Evolutionary conservation across 2,329 filamentous ascomycete genomes (phyloP).

Genomic region (Clarireedia hainanense): DNA sequence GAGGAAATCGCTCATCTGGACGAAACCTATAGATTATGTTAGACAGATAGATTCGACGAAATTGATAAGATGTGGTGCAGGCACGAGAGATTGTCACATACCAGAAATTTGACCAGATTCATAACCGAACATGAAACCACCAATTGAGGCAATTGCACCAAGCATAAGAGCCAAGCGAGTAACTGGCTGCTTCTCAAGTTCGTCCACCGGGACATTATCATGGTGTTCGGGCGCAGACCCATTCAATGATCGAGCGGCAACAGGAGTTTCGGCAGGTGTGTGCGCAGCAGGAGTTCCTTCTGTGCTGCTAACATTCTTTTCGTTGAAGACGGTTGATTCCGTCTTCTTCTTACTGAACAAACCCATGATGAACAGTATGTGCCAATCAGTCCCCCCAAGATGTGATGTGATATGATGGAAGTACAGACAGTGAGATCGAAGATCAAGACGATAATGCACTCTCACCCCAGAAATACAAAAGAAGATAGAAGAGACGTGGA

Average conservation of each 20-base stretch:
- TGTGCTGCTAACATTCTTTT: constrained; percentile 9
- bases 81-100: constrained; percentile 24
- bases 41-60: not conserved
- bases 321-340: constrained; percentile 1
- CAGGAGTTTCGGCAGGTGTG: constrained; percentile 9
- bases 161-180: constrained; percentile 40
- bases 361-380: constrained; percentile 7
- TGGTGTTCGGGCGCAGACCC: not conserved
- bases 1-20: constrained; percentile 50
- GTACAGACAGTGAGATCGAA: not conserved
- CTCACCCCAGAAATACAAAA: not conserved
- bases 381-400: not conserved
- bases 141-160: constrained; percentile 44
- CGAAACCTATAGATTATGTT: constrained; percentile 46
- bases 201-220: not conserved
- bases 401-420: not conserved
- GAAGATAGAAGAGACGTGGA: not conserved
- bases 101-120: constrained; percentile 38
- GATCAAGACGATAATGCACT: not conserved
- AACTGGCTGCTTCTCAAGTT: constrained; percentile 9
- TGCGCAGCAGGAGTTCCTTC: constrained; percentile 11
- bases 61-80: not conserved
- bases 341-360: constrained; percentile 11
- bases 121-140: constrained; percentile 49
- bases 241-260: constrained; percentile 3